A percentile compares a stretch with the other conserved stretches of the same genome.
Conservation (phyloP, 345 rosid genomes). For the Carallia brachiata region DNA sequence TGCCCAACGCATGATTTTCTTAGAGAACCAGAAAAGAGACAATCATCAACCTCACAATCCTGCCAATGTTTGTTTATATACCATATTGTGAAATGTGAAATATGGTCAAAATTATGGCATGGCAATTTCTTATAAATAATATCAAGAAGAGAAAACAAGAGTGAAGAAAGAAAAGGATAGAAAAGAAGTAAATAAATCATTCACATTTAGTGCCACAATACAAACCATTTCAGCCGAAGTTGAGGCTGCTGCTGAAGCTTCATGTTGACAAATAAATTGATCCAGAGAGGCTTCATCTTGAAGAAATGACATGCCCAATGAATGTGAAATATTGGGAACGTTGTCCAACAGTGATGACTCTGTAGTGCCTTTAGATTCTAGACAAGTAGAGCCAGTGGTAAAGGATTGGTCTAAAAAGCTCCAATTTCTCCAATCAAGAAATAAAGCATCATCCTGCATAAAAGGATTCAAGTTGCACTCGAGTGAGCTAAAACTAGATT, state of each 20-base stretch:
- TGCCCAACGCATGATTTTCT: slow-evolving; percentile 33
- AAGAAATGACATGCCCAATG: slow-evolving; percentile 20
- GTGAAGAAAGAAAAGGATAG: not conserved
- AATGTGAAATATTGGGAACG: slow-evolving; percentile 23
- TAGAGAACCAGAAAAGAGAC: slow-evolving; percentile 23
- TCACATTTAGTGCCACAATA: slow-evolving; percentile 10
- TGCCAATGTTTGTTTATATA: slow-evolving; percentile 30
- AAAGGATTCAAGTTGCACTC: slow-evolving; percentile 12
- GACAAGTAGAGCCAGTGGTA: slow-evolving; percentile 11
- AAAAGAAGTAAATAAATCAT: slow-evolving; percentile 3
- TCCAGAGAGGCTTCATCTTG: slow-evolving; percentile 27
- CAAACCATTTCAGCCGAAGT: slow-evolving; percentile 31
- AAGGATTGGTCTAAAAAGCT: slow-evolving; percentile 41
- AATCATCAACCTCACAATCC: slow-evolving; percentile 41
- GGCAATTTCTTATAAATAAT: not conserved
- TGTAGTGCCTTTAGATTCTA: slow-evolving; percentile 29
- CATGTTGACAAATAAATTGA: slow-evolving; percentile 32
- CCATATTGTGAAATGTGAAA: slow-evolving; percentile 4
- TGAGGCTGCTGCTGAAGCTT: slow-evolving; percentile 30
- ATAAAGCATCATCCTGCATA: slow-evolving; percentile 42
- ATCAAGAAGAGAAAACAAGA: no score
- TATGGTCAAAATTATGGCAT: not conserved
- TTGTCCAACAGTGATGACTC: slow-evolving; percentile 42
- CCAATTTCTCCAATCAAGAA: slow-evolving; percentile 82
- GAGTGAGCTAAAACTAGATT: slow-evolving; percentile 4